Percentiles rank a stretch among this genome's conserved stretches.
phyloP scores from a whole-genome alignment of 441 rosid species.

The Kokia cookei region DNA sequence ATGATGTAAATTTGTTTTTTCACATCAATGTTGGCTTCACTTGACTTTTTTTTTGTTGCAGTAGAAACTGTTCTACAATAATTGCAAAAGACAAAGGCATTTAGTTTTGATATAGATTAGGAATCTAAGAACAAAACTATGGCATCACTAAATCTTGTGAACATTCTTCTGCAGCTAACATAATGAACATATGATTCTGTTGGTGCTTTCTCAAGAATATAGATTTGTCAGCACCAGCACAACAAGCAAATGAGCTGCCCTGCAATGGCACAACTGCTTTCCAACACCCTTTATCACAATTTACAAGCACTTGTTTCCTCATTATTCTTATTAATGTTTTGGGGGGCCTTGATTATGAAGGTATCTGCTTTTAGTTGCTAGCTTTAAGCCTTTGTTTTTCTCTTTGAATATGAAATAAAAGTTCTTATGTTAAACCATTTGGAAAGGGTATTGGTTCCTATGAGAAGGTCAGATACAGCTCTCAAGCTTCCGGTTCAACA shows the following conservation, averaged over 20 bases:
- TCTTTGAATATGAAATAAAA: background rate
- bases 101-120: background rate
- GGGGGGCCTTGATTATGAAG: constrained; percentile 25
- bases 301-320: constrained; percentile 90
- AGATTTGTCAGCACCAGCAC: constrained; percentile 95
- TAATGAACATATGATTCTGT: background rate
- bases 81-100: background rate
- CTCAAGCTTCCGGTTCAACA: constrained; percentile 90
- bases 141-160: background rate
- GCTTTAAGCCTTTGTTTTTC: background rate
- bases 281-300: constrained; percentile 67
- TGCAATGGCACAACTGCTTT: constrained; percentile 89
- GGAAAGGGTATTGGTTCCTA: constrained; percentile 97
- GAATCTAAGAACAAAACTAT: background rate
- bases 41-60: background rate
- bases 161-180: background rate
- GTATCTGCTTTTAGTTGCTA: constrained; percentile 20
- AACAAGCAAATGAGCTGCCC: constrained; percentile 97
- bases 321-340: constrained; percentile 83
- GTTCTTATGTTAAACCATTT: constrained; percentile 12
- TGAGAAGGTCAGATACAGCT: constrained; percentile 90
- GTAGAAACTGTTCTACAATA: background rate
- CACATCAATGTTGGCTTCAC: background rate
- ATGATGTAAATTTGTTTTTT: background rate
- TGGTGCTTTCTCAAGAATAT: constrained; percentile 6